phyloP scores from a whole-genome alignment of 2,329 filamentous ascomycete species.

The Xylariaceae sp. region DNA sequence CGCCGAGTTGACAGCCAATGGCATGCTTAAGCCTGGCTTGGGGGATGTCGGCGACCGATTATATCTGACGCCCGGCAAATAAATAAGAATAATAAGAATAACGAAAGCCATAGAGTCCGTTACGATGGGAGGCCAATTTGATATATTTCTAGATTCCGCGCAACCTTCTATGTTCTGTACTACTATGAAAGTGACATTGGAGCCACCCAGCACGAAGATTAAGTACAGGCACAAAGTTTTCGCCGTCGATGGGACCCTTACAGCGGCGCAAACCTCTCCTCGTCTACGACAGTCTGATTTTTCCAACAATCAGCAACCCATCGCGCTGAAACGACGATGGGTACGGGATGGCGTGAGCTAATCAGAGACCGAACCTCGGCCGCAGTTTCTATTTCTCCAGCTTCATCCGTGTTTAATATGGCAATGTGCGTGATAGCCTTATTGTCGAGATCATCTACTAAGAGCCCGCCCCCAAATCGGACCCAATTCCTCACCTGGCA shows the following conservation, averaged over 20 bases:
- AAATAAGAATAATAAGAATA: slow-evolving; percentile 21
- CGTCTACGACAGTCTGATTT: slow-evolving; percentile 78
- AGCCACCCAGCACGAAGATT: too few species aligned
- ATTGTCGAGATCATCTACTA: slow-evolving; percentile 58
- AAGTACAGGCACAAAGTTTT: not conserved
- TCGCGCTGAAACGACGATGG: slow-evolving; percentile 68
- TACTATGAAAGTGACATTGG: too few species aligned
- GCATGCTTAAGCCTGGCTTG: slow-evolving; percentile 89
- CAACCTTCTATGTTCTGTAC: too few species aligned
- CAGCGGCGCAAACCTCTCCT: slow-evolving; percentile 63
- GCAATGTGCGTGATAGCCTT: slow-evolving; percentile 74
- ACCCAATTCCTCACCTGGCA: slow-evolving; percentile 62
- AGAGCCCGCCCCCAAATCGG: slow-evolving; percentile 70
- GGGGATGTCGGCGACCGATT: slow-evolving; percentile 91
- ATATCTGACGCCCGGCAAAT: slow-evolving; percentile 89
- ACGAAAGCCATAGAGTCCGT: not conserved
- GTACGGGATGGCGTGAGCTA: slow-evolving; percentile 57
- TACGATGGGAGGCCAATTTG: too few species aligned
- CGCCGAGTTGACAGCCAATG: slow-evolving; percentile 71
- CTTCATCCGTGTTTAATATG: slow-evolving; percentile 52
- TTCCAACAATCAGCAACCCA: slow-evolving; percentile 86
- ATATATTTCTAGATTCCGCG: too few species aligned
- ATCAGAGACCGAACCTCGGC: slow-evolving; percentile 53
- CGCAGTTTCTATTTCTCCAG: slow-evolving; percentile 47
- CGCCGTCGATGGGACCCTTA: slow-evolving; percentile 3